Evolutionary conservation across 2,329 filamentous ascomycete species (phyloP), one percentile per base, ranked within the genome.

Genomic region (Balansia obtecta): DNA sequence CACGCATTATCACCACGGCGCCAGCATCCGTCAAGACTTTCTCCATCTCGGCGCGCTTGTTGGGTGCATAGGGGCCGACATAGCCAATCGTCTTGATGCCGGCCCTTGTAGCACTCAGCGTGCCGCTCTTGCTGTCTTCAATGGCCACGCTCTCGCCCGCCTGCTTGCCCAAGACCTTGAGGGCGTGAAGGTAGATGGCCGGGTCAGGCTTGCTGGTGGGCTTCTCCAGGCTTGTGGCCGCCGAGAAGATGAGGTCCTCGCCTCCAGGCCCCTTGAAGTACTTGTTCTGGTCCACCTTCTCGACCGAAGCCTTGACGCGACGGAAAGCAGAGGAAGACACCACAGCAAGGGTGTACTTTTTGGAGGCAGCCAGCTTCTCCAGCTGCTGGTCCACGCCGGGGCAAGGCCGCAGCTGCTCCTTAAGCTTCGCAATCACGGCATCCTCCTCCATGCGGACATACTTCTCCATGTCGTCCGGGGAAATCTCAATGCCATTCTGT

Each of bases 121-220:
- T 86, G 54, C 89, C 89, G 58, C 83, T 88, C 77, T 86, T 88
- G 74, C 83, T 88, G 73, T 95, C 89, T 74, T 95, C 89, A 52
- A 95, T 79, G 22, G 89, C 86, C 33, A 95, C 75, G 57, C 79
- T 82, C 73, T 94, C 83, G 45, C 72, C 71, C 1, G 87, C 72
- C 60, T 76, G 79, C 69, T 85, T 85, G 54, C 83, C 84, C 48
- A 94, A 75, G 63, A 79, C 71, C 68, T 88, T 71, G 63, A 89
- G 79, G 20, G 89, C 86, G 65, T 84, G 77, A 56, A 88, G 69
- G 72, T 95, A 95, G 69, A 95, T 85, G 57, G 87, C 86, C 16
- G 90, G 89, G 68, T 95, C 86, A 15, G 89, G 89, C 78, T 95
- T 95, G 68, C 82, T 86, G 50, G 87, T 90, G n/a, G 89, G 89